Percentiles rank a stretch among this genome's conserved stretches.
Conservation (phyloP, 495 filamentous ascomycete genomes). For the Usnea hakonensis region DNA sequence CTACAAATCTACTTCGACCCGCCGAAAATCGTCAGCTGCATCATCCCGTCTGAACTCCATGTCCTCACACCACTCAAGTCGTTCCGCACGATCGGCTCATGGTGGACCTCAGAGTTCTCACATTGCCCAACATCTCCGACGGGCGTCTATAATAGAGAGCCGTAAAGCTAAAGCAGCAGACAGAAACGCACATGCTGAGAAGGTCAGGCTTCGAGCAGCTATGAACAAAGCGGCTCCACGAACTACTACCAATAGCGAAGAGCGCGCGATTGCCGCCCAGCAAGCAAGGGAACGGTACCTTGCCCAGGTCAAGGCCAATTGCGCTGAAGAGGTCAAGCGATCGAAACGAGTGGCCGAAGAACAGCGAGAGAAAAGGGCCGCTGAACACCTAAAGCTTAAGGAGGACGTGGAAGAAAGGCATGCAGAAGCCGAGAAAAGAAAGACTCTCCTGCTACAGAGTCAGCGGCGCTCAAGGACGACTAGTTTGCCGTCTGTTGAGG, state of each 20-base stretch:
- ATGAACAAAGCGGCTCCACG: slow-evolving; percentile 68
- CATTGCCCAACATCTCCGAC: slow-evolving; percentile 82
- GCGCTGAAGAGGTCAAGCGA: slow-evolving; percentile 88
- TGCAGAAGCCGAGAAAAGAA: slow-evolving; percentile 76
- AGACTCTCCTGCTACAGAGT: slow-evolving; percentile 45
- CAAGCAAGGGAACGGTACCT: slow-evolving; percentile 84
- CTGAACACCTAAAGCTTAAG: slow-evolving; percentile 66
- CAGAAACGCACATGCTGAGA: slow-evolving; percentile 88
- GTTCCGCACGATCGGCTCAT: slow-evolving; percentile 54
- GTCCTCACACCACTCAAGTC: slow-evolving; percentile 74
- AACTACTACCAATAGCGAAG: slow-evolving; percentile 57
- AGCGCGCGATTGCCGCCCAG: slow-evolving; percentile 81
- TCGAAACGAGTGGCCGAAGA: slow-evolving; percentile 91
- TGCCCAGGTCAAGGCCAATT: slow-evolving; percentile 86
- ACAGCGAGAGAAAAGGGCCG: slow-evolving; percentile 82
- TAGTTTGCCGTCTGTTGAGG: slow-evolving; percentile 51
- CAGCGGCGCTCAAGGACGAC: slow-evolving; percentile 57
- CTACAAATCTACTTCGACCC: slow-evolving; percentile 54
- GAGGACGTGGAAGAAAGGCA: slow-evolving; percentile 82
- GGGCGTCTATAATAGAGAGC: slow-evolving; percentile 83
- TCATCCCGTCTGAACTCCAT: slow-evolving; percentile 86
- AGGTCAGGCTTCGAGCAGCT: slow-evolving; percentile 88
- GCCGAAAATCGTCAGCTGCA: slow-evolving; percentile 73
- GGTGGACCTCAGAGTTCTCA: slow-evolving; percentile 68
- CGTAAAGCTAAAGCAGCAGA: slow-evolving; percentile 91